These are phyloP conservation scores for Stagonosporopsis rhizophila DNA, from an alignment of 2,329 filamentous ascomycete genomes.

Conservation along the genomic window DNA sequence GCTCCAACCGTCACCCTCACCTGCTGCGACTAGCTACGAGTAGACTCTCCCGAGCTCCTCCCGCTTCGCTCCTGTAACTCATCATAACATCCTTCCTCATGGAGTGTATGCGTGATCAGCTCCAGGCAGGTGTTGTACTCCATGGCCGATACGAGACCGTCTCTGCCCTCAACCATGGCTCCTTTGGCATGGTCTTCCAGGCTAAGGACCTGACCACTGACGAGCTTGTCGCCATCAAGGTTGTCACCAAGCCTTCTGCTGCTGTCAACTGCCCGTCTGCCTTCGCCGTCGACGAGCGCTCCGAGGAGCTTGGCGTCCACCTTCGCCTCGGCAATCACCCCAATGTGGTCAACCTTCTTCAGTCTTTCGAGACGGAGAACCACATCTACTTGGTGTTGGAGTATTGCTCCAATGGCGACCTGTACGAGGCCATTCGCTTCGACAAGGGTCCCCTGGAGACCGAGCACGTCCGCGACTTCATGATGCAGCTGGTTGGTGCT, in stretches of 20 bases:
- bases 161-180: constrained; percentile 96
- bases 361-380: constrained; percentile 89
- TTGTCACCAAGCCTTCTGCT: constrained; percentile 82
- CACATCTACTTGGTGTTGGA: constrained; percentile 94
- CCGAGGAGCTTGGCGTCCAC: constrained; percentile 82
- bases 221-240: constrained; percentile 92
- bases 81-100: constrained; percentile 54
- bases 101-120: constrained; percentile 87
- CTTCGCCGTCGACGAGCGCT: constrained; percentile 80
- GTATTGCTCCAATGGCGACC: constrained; percentile 91
- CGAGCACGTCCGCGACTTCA: constrained; percentile 95
- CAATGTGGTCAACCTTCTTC: constrained; percentile 91
- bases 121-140: constrained; percentile 79
- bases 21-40: constrained; percentile 41
- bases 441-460: constrained; percentile 90
- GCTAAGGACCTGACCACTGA: constrained; percentile 80
- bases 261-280: constrained; percentile 65
- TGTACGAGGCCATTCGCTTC: constrained; percentile 95
- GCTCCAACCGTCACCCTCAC: constrained; percentile 23
- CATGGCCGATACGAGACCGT: constrained; percentile 90
- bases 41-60: constrained; percentile 43
- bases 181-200: constrained; percentile 98
- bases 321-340: constrained; percentile 78
- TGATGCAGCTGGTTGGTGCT: constrained; percentile 90
- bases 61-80: constrained; percentile 33